phyloP scores from a whole-genome alignment of 768 basidiomycete genomes.

The Tulasnella sp. region DNA sequence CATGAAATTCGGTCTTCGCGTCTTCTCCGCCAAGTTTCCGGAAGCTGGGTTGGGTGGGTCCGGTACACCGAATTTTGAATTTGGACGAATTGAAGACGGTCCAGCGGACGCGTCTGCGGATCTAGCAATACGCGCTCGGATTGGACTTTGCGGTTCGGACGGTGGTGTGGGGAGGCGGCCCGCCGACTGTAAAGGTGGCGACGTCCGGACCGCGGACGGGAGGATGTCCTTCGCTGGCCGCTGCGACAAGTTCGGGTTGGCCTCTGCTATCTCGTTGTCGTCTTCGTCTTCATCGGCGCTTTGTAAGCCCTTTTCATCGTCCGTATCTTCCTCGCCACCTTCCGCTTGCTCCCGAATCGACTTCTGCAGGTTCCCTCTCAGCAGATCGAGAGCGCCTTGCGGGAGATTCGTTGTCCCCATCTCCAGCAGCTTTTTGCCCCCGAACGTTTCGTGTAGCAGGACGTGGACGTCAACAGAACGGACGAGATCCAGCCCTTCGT shows the following conservation, averaged over 20 bases:
- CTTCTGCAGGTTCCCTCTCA: neutral
- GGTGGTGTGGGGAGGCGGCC: neutral
- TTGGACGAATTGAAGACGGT: neutral
- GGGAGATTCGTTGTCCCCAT: neutral
- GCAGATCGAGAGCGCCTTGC: neutral
- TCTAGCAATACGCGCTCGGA: neutral
- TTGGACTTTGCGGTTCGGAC: neutral
- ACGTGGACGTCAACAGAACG: neutral
- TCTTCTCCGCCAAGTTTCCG: neutral
- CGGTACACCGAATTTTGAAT: neutral
- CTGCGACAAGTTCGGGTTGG: neutral
- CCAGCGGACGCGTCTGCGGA: neutral
- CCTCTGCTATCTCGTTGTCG: no score
- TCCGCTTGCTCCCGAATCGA: neutral
- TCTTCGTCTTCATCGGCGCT: neutral
- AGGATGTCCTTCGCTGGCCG: neutral
- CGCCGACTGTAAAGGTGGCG: neutral
- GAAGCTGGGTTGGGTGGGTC: neutral
- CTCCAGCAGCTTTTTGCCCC: neutral
- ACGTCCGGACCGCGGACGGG: neutral
- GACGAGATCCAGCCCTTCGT: neutral
- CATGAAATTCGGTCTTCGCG: neutral
- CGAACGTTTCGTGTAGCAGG: neutral
- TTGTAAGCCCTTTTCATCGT: neutral
- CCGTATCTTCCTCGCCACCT: neutral